Evolutionary conservation across 2,329 filamentous ascomycete genomes (phyloP).

Genomic region (Fusarium nematophilum): DNA sequence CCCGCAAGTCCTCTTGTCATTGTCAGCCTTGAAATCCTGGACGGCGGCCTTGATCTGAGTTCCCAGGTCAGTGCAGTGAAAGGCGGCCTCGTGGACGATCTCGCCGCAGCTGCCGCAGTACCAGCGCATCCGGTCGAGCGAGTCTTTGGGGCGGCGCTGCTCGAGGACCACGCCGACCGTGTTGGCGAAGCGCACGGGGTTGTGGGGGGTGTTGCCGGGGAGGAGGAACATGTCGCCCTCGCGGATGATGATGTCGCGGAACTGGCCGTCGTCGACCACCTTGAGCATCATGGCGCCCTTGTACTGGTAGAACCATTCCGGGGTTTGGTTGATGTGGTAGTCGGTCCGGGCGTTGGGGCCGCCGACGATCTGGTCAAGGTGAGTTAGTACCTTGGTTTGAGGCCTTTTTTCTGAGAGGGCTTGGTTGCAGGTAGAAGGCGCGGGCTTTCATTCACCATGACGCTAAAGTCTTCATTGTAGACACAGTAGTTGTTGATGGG

Average conservation of each 20-base stretch:
- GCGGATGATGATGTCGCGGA: slow-evolving; percentile 87
- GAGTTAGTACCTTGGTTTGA: slow-evolving; percentile 4
- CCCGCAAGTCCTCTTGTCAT: slow-evolving; percentile 77
- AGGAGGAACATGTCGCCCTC: slow-evolving; percentile 96
- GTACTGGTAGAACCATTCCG: slow-evolving; percentile 99
- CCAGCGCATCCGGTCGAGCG: slow-evolving; percentile 86
- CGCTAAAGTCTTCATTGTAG: slow-evolving; percentile 84
- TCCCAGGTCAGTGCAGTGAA: slow-evolving; percentile 90
- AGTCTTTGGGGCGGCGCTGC: slow-evolving; percentile 77
- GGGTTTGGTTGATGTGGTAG: slow-evolving; percentile 97
- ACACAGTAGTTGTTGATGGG: slow-evolving; percentile 99
- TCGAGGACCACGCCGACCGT: slow-evolving; percentile 96
- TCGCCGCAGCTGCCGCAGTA: slow-evolving; percentile 80
- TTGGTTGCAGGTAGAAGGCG: background rate
- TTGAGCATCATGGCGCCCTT: slow-evolving; percentile 93
- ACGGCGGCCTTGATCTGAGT: slow-evolving; percentile 96
- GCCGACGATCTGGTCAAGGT: slow-evolving; percentile 77
- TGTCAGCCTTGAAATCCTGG: slow-evolving; percentile 77
- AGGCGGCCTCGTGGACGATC: slow-evolving; percentile 85
- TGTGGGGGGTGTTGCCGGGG: slow-evolving; percentile 94
- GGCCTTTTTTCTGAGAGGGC: background rate
- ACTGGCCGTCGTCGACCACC: slow-evolving; percentile 78
- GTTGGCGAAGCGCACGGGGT: slow-evolving; percentile 91
- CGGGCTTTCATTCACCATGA: slow-evolving; percentile 69
- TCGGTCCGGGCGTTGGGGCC: slow-evolving; percentile 96